Base-by-base conservation (phyloP, 192 early-diverging fungal genomes). In the Podila minutissima region DNA sequence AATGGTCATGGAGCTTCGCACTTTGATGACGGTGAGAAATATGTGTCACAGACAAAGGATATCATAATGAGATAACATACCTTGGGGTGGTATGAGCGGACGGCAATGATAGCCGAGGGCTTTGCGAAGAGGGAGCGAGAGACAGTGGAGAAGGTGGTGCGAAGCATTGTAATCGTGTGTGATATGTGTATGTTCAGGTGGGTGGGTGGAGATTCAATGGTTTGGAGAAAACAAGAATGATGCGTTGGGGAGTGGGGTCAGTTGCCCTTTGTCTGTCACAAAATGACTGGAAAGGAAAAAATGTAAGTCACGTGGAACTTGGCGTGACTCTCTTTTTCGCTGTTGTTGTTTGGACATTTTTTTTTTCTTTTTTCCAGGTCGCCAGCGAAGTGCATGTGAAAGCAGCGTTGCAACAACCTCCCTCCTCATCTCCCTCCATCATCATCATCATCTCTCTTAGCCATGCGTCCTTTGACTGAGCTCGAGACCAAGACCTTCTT, bases 401-500 rank as follows among this genome's bases (percentile, higher is more conserved):
- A 46, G 41, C 41, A 46, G 41, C 41, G 41, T 46, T 46, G 41
- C 41, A 24, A 11, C 20, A 24, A 19, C 59, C 20, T 61, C 26
- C 31, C 35, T 35, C 10, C 62, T 37, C 29, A 20, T n/a, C 33
- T 38, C 33, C 33, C 33, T 29, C 17, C 35, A 46, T 32, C 22
- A 26, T 58, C 22, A 26, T 58, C 22, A 31, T 61, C 59, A 61
- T 31, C 22, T 32, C 31, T 22, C 35, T 35, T 29, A 17, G 38
- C 35, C 60, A 99, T 99, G 98, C 90, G 98, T 60, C 98, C 97
- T 8, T 87, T 99, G 50, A 99, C 98, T 57, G 94, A 97, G 82
- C 94, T 97, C 84, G 98, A 99, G 84, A 97, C 97, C 61, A 97
- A 97, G 84, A 95, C 95, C 26, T 88, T 99, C 68, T 99, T 99